Conservation (phyloP, 441 rosid genomes). For the Euphorbia corollata region DNA sequence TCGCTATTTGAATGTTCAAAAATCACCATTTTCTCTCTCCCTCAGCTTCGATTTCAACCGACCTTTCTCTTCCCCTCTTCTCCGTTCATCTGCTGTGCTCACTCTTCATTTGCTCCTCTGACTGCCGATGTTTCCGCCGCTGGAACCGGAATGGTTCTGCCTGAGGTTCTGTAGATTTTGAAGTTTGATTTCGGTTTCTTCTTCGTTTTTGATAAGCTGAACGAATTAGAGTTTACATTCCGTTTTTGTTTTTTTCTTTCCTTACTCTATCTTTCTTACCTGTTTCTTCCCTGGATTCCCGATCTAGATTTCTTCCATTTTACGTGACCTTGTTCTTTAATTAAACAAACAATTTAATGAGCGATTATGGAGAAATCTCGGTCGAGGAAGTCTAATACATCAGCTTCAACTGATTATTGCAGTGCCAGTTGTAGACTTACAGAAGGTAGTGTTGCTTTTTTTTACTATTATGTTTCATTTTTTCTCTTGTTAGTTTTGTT, state of each 20-base stretch:
- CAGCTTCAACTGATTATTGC: constrained; percentile 16
- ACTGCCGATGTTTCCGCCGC: constrained; percentile 8
- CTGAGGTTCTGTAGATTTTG: neutral
- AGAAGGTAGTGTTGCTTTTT: constrained; percentile 30
- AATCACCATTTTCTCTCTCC: neutral
- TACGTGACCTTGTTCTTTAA: constrained; percentile 1
- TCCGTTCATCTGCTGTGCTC: constrained; percentile 6
- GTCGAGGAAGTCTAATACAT: constrained; percentile 26
- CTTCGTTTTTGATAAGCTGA: neutral
- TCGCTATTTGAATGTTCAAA: constrained; percentile 55
- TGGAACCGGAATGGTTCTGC: constrained; percentile 5
- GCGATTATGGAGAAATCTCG: constrained; percentile 44
- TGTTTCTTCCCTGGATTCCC: constrained; percentile 22
- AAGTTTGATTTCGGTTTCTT: neutral
- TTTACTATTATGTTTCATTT: neutral
- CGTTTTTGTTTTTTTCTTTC: constrained; percentile 23
- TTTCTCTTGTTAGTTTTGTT: neutral
- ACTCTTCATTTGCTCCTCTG: neutral
- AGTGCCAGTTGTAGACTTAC: constrained; percentile 29
- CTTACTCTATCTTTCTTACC: constrained; percentile 23
- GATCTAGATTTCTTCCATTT: constrained; percentile 30
- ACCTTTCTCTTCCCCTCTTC: constrained; percentile 1
- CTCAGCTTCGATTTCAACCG: constrained; percentile 25
- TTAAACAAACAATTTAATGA: constrained; percentile 14
- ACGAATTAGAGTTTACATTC: constrained; percentile 6